These are phyloP conservation scores for Aureobasidium vineae DNA, from an alignment of 2,329 filamentous ascomycete species.

Conservation along the genomic window DNA sequence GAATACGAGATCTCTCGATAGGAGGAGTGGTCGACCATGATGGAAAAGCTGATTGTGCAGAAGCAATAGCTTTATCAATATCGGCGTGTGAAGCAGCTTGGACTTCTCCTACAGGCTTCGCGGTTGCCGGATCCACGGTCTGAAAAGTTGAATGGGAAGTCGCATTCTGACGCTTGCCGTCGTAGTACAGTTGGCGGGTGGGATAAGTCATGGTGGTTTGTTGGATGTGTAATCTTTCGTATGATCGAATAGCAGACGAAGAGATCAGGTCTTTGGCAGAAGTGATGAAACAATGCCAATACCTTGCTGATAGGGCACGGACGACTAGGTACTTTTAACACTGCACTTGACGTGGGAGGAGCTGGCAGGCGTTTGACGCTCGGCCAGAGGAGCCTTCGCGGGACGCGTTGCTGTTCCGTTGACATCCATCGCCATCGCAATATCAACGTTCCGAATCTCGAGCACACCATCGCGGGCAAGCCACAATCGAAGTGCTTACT, in stretches of 20 bases:
- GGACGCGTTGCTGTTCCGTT: neutral
- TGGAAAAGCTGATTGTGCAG: constrained; percentile 69
- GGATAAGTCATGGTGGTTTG: constrained; percentile 15
- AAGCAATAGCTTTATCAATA: constrained; percentile 68
- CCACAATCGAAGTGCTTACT: constrained; percentile 3
- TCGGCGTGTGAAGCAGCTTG: constrained; percentile 65
- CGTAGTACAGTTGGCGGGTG: constrained; percentile 62
- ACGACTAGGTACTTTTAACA: neutral
- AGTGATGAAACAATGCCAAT: neutral
- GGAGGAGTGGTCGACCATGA: constrained; percentile 73
- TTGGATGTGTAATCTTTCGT: neutral
- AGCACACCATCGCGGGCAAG: neutral
- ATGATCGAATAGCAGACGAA: neutral
- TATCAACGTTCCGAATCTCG: neutral
- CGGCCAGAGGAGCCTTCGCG: neutral
- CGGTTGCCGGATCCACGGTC: constrained; percentile 71
- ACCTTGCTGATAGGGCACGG: constrained; percentile 11
- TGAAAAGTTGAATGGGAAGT: constrained; percentile 63
- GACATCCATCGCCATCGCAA: neutral
- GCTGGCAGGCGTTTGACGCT: neutral
- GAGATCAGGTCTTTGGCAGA: neutral
- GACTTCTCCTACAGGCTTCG: constrained; percentile 66
- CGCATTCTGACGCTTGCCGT: constrained; percentile 64
- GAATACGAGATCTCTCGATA: constrained; percentile 71
- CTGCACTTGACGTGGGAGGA: constrained; percentile 1